Conservation (phyloP, 164 flowering plant genomes). For the Dillenia suffruticosa region DNA sequence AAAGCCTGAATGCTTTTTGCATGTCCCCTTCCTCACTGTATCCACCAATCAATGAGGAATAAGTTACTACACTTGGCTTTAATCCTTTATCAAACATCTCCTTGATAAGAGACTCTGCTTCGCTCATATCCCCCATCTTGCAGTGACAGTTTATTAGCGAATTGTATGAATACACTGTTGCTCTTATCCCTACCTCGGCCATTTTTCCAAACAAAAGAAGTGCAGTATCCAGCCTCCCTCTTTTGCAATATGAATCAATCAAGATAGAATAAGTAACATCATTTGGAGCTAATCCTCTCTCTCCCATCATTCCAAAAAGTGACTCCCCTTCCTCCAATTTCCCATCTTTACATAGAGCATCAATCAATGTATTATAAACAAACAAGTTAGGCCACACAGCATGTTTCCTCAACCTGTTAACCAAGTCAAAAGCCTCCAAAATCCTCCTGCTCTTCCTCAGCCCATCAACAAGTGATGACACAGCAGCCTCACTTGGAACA, state of each 20-base stretch:
- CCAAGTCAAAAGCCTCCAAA: constrained; percentile 53
- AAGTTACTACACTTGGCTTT: constrained; percentile 65
- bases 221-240: constrained; percentile 52
- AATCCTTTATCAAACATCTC: constrained; percentile 61
- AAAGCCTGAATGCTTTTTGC: constrained; percentile 53
- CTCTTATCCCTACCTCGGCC: constrained; percentile 40
- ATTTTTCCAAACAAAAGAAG: constrained; percentile 39
- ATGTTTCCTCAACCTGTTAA: constrained; percentile 31
- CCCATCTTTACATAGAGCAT: constrained; percentile 64
- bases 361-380: constrained; percentile 73
- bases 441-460: constrained; percentile 58
- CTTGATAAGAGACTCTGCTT: constrained; percentile 43
- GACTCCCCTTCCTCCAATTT: constrained; percentile 53
- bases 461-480: constrained; percentile 61
- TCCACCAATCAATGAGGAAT: constrained; percentile 74
- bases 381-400: constrained; percentile 57
- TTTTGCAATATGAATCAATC: constrained; percentile 69
- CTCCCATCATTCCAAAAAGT: constrained; percentile 50
- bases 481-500: constrained; percentile 71
- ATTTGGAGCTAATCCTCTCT: constrained; percentile 52
- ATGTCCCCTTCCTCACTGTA: constrained; percentile 56
- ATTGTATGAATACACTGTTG: constrained; percentile 68
- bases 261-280: constrained; percentile 68
- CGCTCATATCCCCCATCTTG: constrained; percentile 50
- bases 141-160: constrained; percentile 69